phyloP scores from a whole-genome alignment of 225 moss, liverwort and hornwort genomes.

The Marchantia polymorpha region DNA sequence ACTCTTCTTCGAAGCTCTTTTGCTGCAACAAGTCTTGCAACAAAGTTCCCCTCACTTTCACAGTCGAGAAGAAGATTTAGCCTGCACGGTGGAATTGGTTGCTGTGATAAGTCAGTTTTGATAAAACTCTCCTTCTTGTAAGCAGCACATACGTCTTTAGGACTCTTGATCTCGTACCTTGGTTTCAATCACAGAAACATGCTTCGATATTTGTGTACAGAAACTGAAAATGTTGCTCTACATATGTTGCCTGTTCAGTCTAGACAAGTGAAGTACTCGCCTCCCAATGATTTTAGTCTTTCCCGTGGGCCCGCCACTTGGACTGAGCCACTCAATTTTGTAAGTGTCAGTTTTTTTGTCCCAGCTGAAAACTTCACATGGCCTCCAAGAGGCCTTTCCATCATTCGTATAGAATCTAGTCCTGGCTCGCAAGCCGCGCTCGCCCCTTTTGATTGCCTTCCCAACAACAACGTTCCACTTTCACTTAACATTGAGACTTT shows the following conservation, averaged over 20 bases:
- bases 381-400: conserved; percentile 52
- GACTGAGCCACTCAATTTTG: conserved; percentile 55
- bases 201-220: background rate
- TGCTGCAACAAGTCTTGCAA: conserved; percentile 59
- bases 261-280: conserved; percentile 21
- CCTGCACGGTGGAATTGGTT: conserved; percentile 34
- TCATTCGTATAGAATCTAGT: conserved; percentile 59
- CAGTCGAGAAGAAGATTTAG: conserved; percentile 63
- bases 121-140: background rate
- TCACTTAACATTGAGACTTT: background rate
- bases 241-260: background rate
- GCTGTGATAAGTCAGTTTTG: background rate
- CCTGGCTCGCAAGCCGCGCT: conserved; percentile 68
- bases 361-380: conserved; percentile 60
- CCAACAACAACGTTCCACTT: conserved; percentile 4
- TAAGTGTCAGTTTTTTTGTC: conserved; percentile 47
- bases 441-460: conserved; percentile 63
- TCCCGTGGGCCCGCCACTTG: conserved; percentile 38
- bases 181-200: background rate
- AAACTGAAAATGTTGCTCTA: background rate
- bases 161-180: background rate
- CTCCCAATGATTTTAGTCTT: conserved; percentile 54
- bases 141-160: background rate
- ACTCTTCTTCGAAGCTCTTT: conserved; percentile 60
- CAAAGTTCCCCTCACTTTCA: conserved; percentile 75